Conservation (phyloP, 371 early-diverging fungal species). For the Batkoa obscura region DNA sequence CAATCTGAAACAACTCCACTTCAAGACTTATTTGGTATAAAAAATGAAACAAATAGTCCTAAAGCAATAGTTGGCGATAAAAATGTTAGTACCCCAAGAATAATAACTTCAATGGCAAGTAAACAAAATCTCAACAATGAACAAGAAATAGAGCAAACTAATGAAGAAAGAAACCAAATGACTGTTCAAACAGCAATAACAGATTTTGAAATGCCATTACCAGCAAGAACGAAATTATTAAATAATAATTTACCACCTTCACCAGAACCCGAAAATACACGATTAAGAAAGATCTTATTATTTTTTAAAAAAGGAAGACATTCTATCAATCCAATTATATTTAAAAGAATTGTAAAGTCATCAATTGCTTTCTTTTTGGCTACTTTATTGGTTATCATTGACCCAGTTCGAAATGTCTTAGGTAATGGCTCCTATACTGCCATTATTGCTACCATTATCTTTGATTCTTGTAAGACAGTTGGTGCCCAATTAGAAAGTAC, state of each 20-base stretch:
- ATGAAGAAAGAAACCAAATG: not conserved
- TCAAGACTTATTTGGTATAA: not conserved
- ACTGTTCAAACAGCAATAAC: not conserved
- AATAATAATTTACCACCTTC: not conserved
- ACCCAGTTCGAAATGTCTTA: not conserved
- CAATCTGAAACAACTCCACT: not conserved
- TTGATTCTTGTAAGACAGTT: not conserved
- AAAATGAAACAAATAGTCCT: not conserved
- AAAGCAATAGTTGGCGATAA: not conserved
- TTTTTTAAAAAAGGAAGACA: constrained; percentile 4
- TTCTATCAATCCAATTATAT: not conserved
- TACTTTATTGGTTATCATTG: not conserved
- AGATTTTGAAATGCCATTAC: not conserved
- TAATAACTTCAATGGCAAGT: not conserved
- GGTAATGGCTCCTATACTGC: not conserved
- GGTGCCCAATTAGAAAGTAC: constrained; percentile 3
- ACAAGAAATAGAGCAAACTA: not conserved
- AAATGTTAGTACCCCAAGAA: not conserved
- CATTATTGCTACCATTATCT: not conserved
- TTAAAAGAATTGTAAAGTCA: constrained; percentile 2
- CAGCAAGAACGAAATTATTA: not conserved
- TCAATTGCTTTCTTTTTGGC: constrained; percentile 6
- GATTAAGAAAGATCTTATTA: not conserved
- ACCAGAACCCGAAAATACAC: not conserved
- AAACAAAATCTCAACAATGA: not conserved